Percentiles rank a stretch among this genome's conserved stretches.
These are phyloP conservation scores for Ambrosia artemisiifolia DNA, from an alignment of 129 eudicot species.

Conservation along the genomic window DNA sequence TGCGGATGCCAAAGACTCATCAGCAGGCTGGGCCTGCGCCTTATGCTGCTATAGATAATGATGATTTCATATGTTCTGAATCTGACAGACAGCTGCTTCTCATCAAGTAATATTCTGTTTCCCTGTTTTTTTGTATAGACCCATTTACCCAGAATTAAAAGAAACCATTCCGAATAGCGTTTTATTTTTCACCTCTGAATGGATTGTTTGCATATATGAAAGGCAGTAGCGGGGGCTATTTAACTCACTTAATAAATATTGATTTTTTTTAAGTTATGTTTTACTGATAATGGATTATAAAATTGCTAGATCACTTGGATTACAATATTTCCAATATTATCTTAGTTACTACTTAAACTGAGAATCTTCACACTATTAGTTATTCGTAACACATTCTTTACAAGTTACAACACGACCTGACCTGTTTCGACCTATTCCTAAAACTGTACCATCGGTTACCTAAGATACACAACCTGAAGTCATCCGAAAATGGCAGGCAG, in stretches of 20 bases:
- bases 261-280: neutral
- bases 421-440: neutral
- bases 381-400: neutral
- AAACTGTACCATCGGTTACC: neutral
- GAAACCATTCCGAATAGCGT: neutral
- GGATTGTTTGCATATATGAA: neutral
- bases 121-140: neutral
- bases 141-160: neutral
- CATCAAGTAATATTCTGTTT: slow-evolving; percentile 43
- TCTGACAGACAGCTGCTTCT: slow-evolving; percentile 77
- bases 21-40: slow-evolving; percentile 43
- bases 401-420: neutral
- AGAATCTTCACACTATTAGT: neutral
- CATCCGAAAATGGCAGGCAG: neutral
- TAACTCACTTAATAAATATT: neutral
- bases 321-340: neutral
- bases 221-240: neutral
- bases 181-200: neutral
- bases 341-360: neutral
- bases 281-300: neutral
- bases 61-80: slow-evolving; percentile 73
- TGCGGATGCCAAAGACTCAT: slow-evolving; percentile 68
- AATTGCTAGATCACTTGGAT: neutral
- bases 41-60: slow-evolving; percentile 56
- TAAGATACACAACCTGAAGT: neutral